Evolutionary conservation across 164 flowering plant species (phyloP).

Genomic region (Tinospora cordifolia): DNA sequence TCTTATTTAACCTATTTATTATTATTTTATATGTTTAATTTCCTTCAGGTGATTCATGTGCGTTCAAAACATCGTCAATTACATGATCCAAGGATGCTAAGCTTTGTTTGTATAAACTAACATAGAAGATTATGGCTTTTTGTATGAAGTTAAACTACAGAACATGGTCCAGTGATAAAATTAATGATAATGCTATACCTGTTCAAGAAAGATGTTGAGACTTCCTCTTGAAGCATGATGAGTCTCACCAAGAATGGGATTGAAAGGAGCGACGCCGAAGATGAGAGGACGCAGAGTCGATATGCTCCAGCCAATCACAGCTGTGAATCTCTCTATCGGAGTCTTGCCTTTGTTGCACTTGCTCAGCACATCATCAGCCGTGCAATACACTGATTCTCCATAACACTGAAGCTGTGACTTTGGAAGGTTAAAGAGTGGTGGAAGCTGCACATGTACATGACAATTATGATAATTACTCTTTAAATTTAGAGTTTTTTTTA

Average conservation of each 20-base stretch:
- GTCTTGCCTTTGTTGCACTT: constrained; percentile 38
- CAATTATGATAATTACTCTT: background rate
- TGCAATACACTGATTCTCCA: constrained; percentile 68
- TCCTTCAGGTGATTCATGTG: background rate
- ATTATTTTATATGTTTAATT: no score
- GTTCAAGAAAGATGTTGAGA: constrained; percentile 77
- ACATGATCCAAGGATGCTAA: background rate
- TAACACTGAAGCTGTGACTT: constrained; percentile 80
- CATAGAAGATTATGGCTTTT: background rate
- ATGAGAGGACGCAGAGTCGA: constrained; percentile 50
- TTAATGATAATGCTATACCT: constrained; percentile 49
- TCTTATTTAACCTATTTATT: no score
- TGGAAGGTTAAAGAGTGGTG: constrained; percentile 74
- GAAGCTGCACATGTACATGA: constrained; percentile 37
- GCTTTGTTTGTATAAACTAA: no score
- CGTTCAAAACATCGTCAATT: background rate
- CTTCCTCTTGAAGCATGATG: constrained; percentile 70
- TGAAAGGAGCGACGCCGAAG: constrained; percentile 75
- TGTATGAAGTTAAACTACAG: background rate
- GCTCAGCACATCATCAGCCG: constrained; percentile 37
- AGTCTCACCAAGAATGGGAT: constrained; percentile 91
- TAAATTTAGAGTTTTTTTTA: no score
- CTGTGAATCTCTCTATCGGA: constrained; percentile 40
- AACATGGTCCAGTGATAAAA: background rate
- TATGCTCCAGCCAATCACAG: constrained; percentile 74